These are phyloP conservation scores for Ascocoryne sarcoides DNA, from an alignment of 2,329 filamentous ascomycete species.

Conservation along the genomic window DNA sequence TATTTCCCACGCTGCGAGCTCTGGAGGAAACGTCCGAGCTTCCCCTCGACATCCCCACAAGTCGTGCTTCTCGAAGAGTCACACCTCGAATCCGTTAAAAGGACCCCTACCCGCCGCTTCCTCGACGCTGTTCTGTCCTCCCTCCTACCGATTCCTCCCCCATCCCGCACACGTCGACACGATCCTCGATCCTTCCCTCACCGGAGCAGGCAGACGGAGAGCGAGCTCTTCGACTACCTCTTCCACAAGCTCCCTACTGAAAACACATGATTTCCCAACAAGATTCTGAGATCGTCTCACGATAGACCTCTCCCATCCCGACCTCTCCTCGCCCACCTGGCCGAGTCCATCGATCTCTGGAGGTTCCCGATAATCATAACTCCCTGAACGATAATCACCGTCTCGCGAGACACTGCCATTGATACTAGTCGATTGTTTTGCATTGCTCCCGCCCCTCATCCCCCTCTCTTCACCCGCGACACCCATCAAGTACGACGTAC, in stretches of 20 bases:
- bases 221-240: constrained; percentile 40
- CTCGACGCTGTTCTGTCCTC: not conserved
- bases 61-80: not conserved
- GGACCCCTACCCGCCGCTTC: not conserved
- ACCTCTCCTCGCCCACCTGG: constrained; percentile 4
- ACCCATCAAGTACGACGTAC: constrained; percentile 12
- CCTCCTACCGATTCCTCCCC: constrained; percentile 1
- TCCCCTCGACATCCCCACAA: too few relatives aligned
- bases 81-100: not conserved
- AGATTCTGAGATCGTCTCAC: constrained; percentile 32
- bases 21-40: not conserved
- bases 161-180: constrained; percentile 3
- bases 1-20: not conserved
- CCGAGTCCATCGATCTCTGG: not conserved
- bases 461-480: constrained; percentile 12
- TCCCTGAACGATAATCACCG: constrained; percentile 12
- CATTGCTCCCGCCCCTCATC: constrained; percentile 2
- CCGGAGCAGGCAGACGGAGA: constrained; percentile 32
- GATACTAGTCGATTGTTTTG: not conserved
- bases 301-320: constrained; percentile 18
- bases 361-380: not conserved
- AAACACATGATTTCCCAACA: constrained; percentile 35
- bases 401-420: constrained; percentile 10
- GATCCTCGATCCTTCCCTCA: constrained; percentile 3
- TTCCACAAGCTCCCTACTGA: constrained; percentile 31